Conservation (phyloP, 2,329 filamentous ascomycete genomes). For the Pseudohalonectria lignicola region DNA sequence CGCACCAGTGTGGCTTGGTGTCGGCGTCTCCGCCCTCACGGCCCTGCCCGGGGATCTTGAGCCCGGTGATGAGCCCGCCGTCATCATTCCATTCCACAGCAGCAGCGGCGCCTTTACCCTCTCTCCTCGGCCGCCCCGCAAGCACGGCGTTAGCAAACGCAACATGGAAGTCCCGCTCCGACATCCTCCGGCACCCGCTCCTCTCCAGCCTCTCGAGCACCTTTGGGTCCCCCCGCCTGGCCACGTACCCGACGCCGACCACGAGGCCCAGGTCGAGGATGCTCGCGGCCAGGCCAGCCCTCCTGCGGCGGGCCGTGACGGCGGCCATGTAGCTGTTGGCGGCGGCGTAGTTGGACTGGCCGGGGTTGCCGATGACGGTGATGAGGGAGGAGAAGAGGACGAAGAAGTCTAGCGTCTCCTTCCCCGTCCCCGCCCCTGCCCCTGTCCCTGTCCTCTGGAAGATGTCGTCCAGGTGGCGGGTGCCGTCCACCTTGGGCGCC, state of each 20-base stretch:
- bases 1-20: not conserved
- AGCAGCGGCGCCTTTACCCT: not conserved
- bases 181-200: not conserved
- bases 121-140: not conserved
- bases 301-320: constrained; percentile 5
- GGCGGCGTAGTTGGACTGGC: constrained; percentile 2
- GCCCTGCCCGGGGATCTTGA: not conserved
- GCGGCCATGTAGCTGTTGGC: constrained; percentile 2
- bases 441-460: too few species aligned
- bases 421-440: too few species aligned
- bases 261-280: constrained; percentile 2
- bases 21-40: too few species aligned
- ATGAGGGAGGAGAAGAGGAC: constrained; percentile 4
- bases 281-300: not conserved
- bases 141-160: not conserved
- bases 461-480: constrained; percentile 11
- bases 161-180: constrained; percentile 1
- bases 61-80: constrained; percentile 1
- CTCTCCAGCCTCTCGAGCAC: not conserved
- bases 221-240: not conserved
- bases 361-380: not conserved
- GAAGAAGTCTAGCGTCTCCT: constrained; percentile 7
- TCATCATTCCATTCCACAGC: too few species aligned
- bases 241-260: constrained; percentile 1
- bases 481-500: constrained; percentile 16